Evolutionary conservation across 1,284 basidiomycete species (phyloP), one percentile per base, ranked within the genome.

Genomic region (Inonotus obliquus): DNA sequence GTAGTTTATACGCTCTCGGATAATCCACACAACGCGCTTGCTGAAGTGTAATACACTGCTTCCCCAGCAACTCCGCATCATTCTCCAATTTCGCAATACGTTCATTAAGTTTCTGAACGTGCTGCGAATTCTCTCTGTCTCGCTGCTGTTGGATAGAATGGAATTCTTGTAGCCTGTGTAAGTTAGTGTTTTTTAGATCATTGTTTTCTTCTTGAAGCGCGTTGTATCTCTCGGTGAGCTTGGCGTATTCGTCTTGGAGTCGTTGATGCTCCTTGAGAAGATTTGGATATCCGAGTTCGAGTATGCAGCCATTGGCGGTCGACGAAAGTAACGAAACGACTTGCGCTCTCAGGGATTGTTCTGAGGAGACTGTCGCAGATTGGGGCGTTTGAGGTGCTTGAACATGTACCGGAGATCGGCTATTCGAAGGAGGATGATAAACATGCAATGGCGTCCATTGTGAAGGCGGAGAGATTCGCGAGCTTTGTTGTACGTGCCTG

Each of bases 281-380:
- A 14, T 25, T 6, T 23, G 32, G 49, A 23, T 57, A 62, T 11
- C 60, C 60, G 6, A 62, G 27, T 37, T 62, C 60, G 4, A n/a
- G 9, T 32, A 62, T 51, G 39, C 54, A 62, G 13, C 54, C 55
- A 29, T 62, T 62, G 19, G 60, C 60, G 7, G 44, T 62, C 14
- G 54, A 49, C 4, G 60, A 21, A 21, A 62, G 55, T 35, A 62
- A 17, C 35, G 47, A 38, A 9, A 62, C 55, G 19, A 62, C 48
- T 21, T 35, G 35, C 4, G 41, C 19, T 23, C 27, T 32, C 1
- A 60, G 35, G 7, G 49, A 37, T 13, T 45, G 32, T 23, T 54
- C 52, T 9, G 47, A 27, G 23, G 47, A 23, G n/a, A 14, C 7
- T 23, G 21, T 21, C n/a, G 14, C n/a, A 25, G 47, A 5, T 23